Conservation (phyloP, 371 early-diverging fungal species). For the Rozella allomycis region DNA sequence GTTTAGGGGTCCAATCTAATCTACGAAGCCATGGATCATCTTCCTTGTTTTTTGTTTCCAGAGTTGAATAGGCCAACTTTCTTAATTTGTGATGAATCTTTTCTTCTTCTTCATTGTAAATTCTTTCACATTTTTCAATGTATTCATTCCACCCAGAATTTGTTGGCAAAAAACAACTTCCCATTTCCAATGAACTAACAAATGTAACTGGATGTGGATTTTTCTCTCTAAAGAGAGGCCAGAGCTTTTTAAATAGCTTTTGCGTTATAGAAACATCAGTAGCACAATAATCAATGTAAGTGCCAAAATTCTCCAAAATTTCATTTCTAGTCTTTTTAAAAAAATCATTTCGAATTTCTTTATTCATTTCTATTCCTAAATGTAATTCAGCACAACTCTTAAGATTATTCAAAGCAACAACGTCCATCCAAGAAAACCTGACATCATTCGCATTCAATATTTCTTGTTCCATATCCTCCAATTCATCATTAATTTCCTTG, state of each 20-base stretch:
- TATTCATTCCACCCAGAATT: constrained; percentile 45
- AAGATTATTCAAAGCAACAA: constrained; percentile 47
- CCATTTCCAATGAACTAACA: constrained; percentile 74
- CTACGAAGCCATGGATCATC: constrained; percentile 64
- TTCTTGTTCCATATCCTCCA: constrained; percentile 11
- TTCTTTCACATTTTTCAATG: constrained; percentile 22
- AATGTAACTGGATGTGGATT: constrained; percentile 85
- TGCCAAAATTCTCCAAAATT: constrained; percentile 29
- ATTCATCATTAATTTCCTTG: constrained; percentile 6
- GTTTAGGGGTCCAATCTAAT: constrained; percentile 46
- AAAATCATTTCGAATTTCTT: constrained; percentile 45
- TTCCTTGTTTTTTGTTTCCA: constrained; percentile 5
- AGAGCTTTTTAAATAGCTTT: constrained; percentile 38
- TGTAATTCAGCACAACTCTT: constrained; percentile 55
- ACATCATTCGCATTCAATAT: not conserved
- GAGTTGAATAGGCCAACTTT: constrained; percentile 28
- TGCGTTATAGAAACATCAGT: constrained; percentile 64
- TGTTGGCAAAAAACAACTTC: constrained; percentile 57
- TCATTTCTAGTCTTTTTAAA: constrained; percentile 30
- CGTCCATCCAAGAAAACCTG: not conserved
- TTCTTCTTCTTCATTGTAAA: constrained; percentile 24
- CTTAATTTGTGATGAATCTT: constrained; percentile 33
- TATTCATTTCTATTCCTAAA: constrained; percentile 45
- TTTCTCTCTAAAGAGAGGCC: constrained; percentile 43
- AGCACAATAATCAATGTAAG: constrained; percentile 63